Base-by-base conservation (phyloP, 129 eudicot genomes). In the Sambucus nigra region DNA sequence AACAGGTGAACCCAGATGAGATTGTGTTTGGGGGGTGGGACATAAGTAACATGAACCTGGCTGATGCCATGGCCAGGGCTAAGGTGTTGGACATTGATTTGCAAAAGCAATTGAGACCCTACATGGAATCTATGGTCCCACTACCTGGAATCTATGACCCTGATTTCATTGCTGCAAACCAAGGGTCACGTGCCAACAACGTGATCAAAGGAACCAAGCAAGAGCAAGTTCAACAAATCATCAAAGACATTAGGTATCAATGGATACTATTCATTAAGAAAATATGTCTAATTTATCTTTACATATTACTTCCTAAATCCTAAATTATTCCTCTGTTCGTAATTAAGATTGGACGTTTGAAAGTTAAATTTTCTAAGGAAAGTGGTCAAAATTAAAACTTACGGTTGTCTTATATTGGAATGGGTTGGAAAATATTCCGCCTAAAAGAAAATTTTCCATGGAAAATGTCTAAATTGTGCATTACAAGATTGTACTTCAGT, bases 101-200 rank as follows among this genome's bases (percentile, higher is more conserved):
- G 13, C 99, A 92, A 45, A 92, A 92, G 69, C 99, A 92, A 71
- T 72, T 92, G 11, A 79, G 94, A 77, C 99, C 99, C 57, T 92
- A 92, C 85, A 92, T 92, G 99, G 99, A 92, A 60, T 77, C 89
- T 74, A 82, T 92, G 99, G 86, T 82, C 73, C 99, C 99, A 29
- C 94, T 92, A 12, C 95, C 99, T 55, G 99, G 99, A 39, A 82
- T 92, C 66, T 92, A 73, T 53, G 82, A 92, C 72, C 87, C 95
- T 55, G 99, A 92, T 68, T 86, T 92, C 86, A 86, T 92, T 41
- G 99, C 99, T 55, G 99, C 99, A 7, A 92, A 92, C 57, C 99
- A 92, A 64, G 94, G 81, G 7, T 53, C 87, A 13, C 95, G 99
- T 54, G 99, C 99, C 8, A 86, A 92, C 72, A 76, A 82, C 61